These are phyloP conservation scores for Epichloe sp. DNA, from an alignment of 2,329 filamentous ascomycete species.

Conservation along the genomic window DNA sequence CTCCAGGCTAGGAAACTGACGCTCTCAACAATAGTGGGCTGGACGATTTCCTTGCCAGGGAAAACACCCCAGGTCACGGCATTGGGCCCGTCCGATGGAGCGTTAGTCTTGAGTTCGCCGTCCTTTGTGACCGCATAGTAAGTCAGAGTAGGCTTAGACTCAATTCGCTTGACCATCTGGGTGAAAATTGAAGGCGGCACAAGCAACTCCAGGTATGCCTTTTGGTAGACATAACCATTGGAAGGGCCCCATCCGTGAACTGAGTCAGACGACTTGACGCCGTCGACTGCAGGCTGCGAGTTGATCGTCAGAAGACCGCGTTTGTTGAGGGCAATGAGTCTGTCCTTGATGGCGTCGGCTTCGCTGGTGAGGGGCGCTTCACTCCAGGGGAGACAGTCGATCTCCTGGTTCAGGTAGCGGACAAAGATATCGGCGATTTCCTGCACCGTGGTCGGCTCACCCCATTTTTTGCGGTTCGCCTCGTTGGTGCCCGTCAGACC, in stretches of 20 bases:
- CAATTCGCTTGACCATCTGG: slow-evolving; percentile 65
- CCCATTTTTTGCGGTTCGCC: slow-evolving; percentile 91
- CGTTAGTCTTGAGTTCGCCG: slow-evolving; percentile 73
- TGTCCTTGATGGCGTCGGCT: slow-evolving; percentile 61
- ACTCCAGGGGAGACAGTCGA: slow-evolving; percentile 85
- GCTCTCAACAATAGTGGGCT: slow-evolving; percentile 97
- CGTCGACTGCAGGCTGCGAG: slow-evolving; percentile 89
- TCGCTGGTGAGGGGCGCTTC: slow-evolving; percentile 77
- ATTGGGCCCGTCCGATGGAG: slow-evolving; percentile 75
- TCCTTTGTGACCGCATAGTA: slow-evolving; percentile 87
- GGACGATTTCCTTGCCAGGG: slow-evolving; percentile 95
- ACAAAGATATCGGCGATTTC: slow-evolving; percentile 79
- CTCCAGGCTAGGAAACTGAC: slow-evolving; percentile 98
- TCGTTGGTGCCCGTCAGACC: slow-evolving; percentile 91
- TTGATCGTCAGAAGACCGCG: slow-evolving; percentile 91
- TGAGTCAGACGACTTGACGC: slow-evolving; percentile 74
- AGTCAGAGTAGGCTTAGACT: slow-evolving; percentile 67
- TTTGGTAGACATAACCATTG: slow-evolving; percentile 97
- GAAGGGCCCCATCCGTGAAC: slow-evolving; percentile 88
- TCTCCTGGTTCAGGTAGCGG: slow-evolving; percentile 65
- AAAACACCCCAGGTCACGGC: slow-evolving; percentile 99
- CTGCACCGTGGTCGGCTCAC: slow-evolving; percentile 63
- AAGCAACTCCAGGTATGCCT: slow-evolving; percentile 88
- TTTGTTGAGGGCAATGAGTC: slow-evolving; percentile 70
- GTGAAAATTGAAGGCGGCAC: slow-evolving; percentile 68